These are phyloP conservation scores for Boletellus sp. DNA, from an alignment of 768 basidiomycete genomes.

Conservation along the genomic window DNA sequence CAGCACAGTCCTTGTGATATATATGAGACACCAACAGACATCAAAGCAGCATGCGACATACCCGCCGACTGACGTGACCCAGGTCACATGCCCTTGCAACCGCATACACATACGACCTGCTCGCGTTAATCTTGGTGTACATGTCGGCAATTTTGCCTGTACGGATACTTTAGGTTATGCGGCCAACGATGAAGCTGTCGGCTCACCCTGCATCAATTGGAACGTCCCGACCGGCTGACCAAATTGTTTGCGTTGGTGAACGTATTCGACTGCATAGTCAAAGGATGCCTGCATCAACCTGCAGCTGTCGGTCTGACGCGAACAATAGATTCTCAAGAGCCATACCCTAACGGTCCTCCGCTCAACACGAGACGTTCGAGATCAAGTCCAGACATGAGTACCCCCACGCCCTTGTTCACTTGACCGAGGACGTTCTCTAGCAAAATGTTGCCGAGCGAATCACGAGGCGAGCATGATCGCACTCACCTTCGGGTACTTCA, in stretches of 20 bases:
- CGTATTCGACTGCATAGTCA: conserved; percentile 81
- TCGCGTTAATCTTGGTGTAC: conserved; percentile 90
- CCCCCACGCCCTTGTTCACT: conserved; percentile 74
- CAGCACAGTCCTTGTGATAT: conserved; percentile 78
- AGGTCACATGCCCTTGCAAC: conserved; percentile 87
- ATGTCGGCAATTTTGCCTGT: conserved; percentile 84
- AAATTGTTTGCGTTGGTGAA: conserved; percentile 93
- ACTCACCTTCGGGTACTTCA: conserved; percentile 78
- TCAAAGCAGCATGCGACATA: conserved; percentile 35
- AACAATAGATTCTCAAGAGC: conserved; percentile 1
- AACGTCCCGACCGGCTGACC: conserved; percentile 84
- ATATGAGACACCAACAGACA: conserved; percentile 5
- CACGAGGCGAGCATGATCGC: not conserved
- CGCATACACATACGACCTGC: conserved; percentile 88
- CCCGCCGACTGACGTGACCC: conserved; percentile 72
- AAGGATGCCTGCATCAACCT: conserved; percentile 94
- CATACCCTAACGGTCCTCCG: conserved; percentile 86
- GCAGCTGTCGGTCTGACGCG: conserved; percentile 4
- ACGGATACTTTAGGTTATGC: not conserved
- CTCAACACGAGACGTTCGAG: conserved; percentile 88
- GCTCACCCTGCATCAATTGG: conserved; percentile 90
- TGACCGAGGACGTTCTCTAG: conserved; percentile 81
- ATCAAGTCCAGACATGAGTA: conserved; percentile 94
- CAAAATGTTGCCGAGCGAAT: not conserved
- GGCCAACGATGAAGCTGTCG: not conserved